Conservation (phyloP, 2,329 filamentous ascomycete genomes). For the Sclerotinia borealis region DNA sequence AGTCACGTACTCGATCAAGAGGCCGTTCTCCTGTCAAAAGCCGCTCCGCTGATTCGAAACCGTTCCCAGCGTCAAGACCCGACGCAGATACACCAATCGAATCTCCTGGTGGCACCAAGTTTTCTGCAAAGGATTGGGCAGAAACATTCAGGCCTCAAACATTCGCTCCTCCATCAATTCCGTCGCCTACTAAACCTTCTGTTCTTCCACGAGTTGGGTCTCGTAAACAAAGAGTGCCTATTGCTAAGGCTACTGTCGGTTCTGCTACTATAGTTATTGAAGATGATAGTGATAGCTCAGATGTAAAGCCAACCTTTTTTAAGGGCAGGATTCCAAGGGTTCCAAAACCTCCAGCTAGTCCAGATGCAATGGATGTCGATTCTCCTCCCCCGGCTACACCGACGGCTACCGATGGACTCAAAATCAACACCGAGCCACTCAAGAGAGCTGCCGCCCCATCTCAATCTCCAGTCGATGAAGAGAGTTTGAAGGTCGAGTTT, state of each 20-base stretch:
- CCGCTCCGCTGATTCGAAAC: conserved; percentile 20
- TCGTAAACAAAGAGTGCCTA: conserved; percentile 21
- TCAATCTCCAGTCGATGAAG: conserved; percentile 21
- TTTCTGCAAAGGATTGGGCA: conserved; percentile 30
- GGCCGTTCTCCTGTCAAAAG: conserved; percentile 30
- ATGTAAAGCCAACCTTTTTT: conserved; percentile 27
- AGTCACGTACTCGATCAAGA: conserved; percentile 27
- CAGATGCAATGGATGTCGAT: conserved; percentile 62
- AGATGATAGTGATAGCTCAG: conserved; percentile 25
- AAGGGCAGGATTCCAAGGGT: conserved; percentile 28
- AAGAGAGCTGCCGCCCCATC: conserved; percentile 34
- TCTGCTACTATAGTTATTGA: conserved; percentile 28
- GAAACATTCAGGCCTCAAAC: conserved; percentile 30
- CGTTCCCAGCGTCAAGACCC: conserved; percentile 12
- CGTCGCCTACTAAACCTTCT: conserved; percentile 10
- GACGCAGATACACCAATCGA: conserved; percentile 19
- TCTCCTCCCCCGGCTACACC: conserved; percentile 35
- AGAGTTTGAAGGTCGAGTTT: conserved; percentile 36
- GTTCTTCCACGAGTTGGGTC: conserved; percentile 14
- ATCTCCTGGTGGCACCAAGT: conserved; percentile 29
- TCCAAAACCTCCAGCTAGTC: conserved; percentile 33
- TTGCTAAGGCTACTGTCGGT: conserved; percentile 25
- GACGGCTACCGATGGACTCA: conserved; percentile 43
- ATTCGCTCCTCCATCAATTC: conserved; percentile 27
- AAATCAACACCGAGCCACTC: conserved; percentile 50